Conservation (phyloP, 768 basidiomycete genomes). For the Psilocybe cyanescens region DNA sequence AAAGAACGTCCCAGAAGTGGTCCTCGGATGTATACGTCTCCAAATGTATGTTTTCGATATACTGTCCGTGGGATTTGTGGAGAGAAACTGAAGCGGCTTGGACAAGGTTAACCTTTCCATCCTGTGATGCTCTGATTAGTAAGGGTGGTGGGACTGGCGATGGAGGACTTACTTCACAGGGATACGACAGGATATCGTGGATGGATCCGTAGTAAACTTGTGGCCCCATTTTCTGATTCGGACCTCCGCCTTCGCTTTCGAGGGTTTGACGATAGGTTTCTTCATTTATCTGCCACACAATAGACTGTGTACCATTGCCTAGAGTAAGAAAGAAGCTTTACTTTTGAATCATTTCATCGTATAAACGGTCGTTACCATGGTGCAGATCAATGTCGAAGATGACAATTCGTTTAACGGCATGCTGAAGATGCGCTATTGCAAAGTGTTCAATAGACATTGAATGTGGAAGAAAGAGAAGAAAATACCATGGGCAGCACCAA, state of each 20-base stretch:
- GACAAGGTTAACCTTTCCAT: slow-evolving; percentile 76
- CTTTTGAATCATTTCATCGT: background rate
- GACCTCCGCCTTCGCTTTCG: slow-evolving; percentile 48
- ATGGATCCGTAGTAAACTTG: slow-evolving; percentile 88
- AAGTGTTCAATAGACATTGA: background rate
- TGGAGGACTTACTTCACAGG: slow-evolving; percentile 74
- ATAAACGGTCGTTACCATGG: slow-evolving; percentile 56
- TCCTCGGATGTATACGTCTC: slow-evolving; percentile 69
- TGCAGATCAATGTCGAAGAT: slow-evolving; percentile 95
- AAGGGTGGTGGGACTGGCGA: background rate
- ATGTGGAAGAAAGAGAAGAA: background rate
- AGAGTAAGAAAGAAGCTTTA: slow-evolving; percentile 8
- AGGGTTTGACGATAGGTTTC: slow-evolving; percentile 76
- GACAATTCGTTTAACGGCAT: slow-evolving; percentile 77
- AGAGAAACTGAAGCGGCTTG: slow-evolving; percentile 88
- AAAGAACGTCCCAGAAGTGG: slow-evolving; percentile 79
- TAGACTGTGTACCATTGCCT: slow-evolving; percentile 95
- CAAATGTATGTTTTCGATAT: slow-evolving; percentile 87
- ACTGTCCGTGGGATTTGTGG: slow-evolving; percentile 82
- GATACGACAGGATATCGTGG: slow-evolving; percentile 93
- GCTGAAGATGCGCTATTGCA: slow-evolving; percentile 72
- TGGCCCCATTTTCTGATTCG: slow-evolving; percentile 44
- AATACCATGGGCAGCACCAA: slow-evolving; percentile 88
- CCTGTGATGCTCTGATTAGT: slow-evolving; percentile 42
- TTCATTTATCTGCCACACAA: slow-evolving; percentile 91